phyloP scores from a whole-genome alignment of 1,139 yeast genomes.

The Suhomyces taliae region DNA sequence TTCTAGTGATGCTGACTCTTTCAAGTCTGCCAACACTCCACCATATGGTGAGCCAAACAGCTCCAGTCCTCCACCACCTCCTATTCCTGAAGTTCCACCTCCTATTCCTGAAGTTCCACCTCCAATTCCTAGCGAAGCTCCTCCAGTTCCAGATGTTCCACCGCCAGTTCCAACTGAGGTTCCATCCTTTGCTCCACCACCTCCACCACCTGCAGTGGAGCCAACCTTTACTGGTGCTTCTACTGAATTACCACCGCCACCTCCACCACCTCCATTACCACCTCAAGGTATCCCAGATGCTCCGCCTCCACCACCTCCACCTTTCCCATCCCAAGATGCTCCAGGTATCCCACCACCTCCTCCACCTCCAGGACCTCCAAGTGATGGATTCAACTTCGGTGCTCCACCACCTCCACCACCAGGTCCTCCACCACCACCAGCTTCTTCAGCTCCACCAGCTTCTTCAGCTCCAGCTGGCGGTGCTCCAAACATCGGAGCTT shows the following conservation, averaged over 20 bases:
- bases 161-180: slow-evolving; percentile 3
- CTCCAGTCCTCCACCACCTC: slow-evolving; percentile 1
- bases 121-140: slow-evolving; percentile 4
- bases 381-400: slow-evolving; percentile 10
- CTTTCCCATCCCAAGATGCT: slow-evolving; percentile 14
- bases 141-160: slow-evolving; percentile 13
- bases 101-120: not conserved
- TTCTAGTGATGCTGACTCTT: slow-evolving; percentile 10
- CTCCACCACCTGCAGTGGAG: slow-evolving; percentile 20
- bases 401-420: slow-evolving; percentile 19
- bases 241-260: slow-evolving; percentile 22
- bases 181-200: slow-evolving; percentile 11
- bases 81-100: not conserved
- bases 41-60: not conserved
- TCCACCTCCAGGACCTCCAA: slow-evolving; percentile 29
- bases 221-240: slow-evolving; percentile 1
- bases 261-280: slow-evolving; percentile 12
- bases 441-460: slow-evolving; percentile 21
- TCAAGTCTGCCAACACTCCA: slow-evolving; percentile 8
- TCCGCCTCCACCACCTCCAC: slow-evolving; percentile 8
- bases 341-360: slow-evolving; percentile 20
- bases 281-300: slow-evolving; percentile 17
- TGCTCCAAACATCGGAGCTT: slow-evolving; percentile 42
- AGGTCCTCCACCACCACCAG: slow-evolving; percentile 22
- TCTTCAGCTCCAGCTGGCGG: slow-evolving; percentile 24